phyloP scores from a whole-genome alignment of 2,329 filamentous ascomycete genomes.

The Podosphaera fusca region DNA sequence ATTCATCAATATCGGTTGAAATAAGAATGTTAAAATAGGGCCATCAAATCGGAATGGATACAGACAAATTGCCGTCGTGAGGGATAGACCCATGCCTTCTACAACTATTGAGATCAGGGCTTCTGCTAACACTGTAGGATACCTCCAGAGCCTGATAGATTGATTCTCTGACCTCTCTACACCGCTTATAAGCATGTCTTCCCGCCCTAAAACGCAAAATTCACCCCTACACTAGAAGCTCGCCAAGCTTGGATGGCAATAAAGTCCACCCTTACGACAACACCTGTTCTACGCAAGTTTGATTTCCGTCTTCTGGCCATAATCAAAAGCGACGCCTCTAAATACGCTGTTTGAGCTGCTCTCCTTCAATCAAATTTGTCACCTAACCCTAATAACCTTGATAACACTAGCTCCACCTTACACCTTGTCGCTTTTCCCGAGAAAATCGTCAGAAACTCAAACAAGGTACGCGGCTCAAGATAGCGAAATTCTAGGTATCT shows the following conservation, averaged over 20 bases:
- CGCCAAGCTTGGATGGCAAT: not conserved
- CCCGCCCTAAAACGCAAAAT: not conserved
- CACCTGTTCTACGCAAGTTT: not conserved
- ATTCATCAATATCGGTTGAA: conserved; percentile 12
- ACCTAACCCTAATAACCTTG: not conserved
- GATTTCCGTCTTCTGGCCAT: not conserved
- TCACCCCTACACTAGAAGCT: not conserved
- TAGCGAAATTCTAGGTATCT: not conserved
- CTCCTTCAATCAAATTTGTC: not conserved
- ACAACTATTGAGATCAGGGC: not conserved
- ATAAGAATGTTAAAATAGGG: conserved; percentile 7
- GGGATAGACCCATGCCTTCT: not conserved
- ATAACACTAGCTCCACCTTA: not conserved
- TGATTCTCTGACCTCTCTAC: not conserved
- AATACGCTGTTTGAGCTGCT: not conserved
- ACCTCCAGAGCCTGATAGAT: not conserved
- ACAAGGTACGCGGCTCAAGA: not conserved
- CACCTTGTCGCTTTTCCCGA: not conserved
- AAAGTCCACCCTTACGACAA: not conserved
- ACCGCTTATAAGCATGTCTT: not conserved
- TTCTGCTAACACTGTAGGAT: not conserved
- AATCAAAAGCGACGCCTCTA: not conserved
- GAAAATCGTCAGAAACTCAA: not conserved
- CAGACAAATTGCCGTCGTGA: conserved; percentile 1
- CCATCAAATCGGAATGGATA: conserved; percentile 9